Evolutionary conservation across 2,329 filamentous ascomycete species (phyloP).

Genomic region (Aureobasidium sp.): DNA sequence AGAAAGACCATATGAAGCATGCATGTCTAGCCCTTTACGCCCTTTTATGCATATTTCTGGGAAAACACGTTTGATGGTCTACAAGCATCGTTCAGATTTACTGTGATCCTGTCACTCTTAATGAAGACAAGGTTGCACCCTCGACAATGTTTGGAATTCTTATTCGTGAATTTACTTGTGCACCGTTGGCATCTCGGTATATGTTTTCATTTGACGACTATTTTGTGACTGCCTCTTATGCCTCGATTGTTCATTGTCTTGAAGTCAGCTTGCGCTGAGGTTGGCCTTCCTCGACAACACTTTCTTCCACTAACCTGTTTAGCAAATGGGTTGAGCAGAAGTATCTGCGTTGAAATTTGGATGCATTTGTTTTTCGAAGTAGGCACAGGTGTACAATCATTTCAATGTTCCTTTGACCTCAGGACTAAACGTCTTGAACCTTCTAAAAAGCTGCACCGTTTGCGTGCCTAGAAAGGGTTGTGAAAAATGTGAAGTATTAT

Average conservation of each 20-base stretch:
- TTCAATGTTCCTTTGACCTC: no score
- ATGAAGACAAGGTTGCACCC: background rate
- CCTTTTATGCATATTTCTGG: no score
- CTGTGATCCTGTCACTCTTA: no score
- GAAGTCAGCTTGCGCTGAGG: no score
- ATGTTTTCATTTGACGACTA: background rate
- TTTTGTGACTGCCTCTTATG: background rate
- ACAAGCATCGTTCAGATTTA: no score
- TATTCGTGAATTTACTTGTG: background rate
- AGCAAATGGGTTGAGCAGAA: no score
- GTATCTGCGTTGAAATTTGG: background rate
- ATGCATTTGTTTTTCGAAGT: background rate
- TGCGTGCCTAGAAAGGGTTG: background rate
- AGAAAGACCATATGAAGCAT: background rate
- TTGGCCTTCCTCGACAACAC: no score
- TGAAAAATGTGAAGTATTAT: background rate
- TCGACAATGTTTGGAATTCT: background rate
- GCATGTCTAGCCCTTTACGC: background rate
- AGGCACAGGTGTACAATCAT: background rate
- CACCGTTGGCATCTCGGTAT: background rate
- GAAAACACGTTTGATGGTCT: no score
- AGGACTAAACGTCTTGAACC: background rate
- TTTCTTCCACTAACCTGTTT: no score
- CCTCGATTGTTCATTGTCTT: background rate
- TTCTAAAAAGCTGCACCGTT: background rate